These are phyloP conservation scores for Letharia columbiana DNA, from an alignment of 495 filamentous ascomycete species.

Conservation along the genomic window DNA sequence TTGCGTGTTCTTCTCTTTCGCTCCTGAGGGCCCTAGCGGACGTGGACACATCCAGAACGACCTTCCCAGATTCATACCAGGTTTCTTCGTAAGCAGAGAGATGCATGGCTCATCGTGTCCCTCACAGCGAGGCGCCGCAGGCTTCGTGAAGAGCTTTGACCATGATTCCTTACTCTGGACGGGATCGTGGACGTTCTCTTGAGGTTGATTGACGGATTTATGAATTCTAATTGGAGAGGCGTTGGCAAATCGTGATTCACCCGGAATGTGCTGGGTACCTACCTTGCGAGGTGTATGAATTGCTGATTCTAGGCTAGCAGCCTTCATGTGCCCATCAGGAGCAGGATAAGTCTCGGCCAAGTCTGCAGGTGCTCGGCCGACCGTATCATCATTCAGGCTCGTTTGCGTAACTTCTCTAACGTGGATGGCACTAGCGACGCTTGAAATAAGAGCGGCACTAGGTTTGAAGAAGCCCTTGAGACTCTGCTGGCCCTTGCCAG, in stretches of 20 bases:
- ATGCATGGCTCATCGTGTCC: slow-evolving; percentile 78
- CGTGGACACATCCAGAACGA: slow-evolving; percentile 81
- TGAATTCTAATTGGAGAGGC: slow-evolving; percentile 2
- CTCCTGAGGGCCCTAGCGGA: slow-evolving; percentile 72
- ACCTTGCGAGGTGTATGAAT: not conserved
- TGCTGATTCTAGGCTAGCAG: not conserved
- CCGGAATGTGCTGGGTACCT: not conserved
- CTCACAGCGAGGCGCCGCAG: slow-evolving; percentile 67
- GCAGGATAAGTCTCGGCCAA: not conserved
- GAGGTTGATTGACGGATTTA: not conserved
- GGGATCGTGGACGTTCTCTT: slow-evolving; percentile 51
- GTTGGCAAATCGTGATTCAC: slow-evolving; percentile 7
- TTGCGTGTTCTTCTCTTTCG: slow-evolving; percentile 70
- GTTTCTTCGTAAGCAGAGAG: slow-evolving; percentile 72
- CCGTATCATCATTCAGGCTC: not conserved
- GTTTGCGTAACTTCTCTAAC: slow-evolving; percentile 1
- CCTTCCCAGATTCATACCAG: slow-evolving; percentile 72
- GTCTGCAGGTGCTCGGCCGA: not conserved
- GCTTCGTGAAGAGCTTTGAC: slow-evolving; percentile 74
- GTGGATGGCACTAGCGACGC: not conserved
- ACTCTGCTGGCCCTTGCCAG: slow-evolving; percentile 57
- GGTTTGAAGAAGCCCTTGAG: slow-evolving; percentile 79
- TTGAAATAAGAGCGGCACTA: slow-evolving; percentile 28
- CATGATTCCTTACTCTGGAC: slow-evolving; percentile 74
- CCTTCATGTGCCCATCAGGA: not conserved